These are phyloP conservation scores for Pisolithus sp. DNA, from an alignment of 768 basidiomycete species.

Conservation along the genomic window DNA sequence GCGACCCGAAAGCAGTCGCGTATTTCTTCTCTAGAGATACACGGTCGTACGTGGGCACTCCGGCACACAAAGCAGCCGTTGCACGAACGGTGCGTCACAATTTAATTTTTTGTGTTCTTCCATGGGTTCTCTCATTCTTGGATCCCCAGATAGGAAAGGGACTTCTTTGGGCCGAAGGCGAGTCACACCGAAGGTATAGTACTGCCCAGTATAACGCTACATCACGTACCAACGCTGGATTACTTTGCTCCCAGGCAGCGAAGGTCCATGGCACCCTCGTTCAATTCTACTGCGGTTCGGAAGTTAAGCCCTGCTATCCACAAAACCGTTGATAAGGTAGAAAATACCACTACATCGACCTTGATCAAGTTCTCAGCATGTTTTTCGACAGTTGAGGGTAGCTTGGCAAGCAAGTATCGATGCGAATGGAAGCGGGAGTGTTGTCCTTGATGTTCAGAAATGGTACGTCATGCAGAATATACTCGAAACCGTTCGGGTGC, in stretches of 20 bases:
- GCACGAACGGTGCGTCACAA: conserved; percentile 22
- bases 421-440: conserved; percentile 5
- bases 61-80: conserved; percentile 29
- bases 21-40: conserved; percentile 48
- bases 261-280: conserved; percentile 20
- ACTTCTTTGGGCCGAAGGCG: not conserved
- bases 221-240: not conserved
- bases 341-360: too few species aligned
- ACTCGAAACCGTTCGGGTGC: not conserved
- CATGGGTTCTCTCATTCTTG: conserved; percentile 6
- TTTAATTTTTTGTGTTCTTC: too few species aligned
- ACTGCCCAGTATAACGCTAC: not conserved
- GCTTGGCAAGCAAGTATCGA: conserved; percentile 20
- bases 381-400: conserved; percentile 15
- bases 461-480: conserved; percentile 10
- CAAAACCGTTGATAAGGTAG: conserved; percentile 23
- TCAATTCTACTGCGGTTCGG: conserved; percentile 20
- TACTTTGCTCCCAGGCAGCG: conserved; percentile 13
- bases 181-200: not conserved
- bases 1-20: conserved; percentile 41
- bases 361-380: conserved; percentile 3
- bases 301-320: conserved; percentile 17
- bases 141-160: conserved; percentile 13
- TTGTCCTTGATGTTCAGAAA: conserved; percentile 29
- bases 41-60: conserved; percentile 37